Percentiles rank a stretch among this genome's conserved stretches.
These are phyloP conservation scores for Gnaphalium uliginosum DNA, from an alignment of 129 eudicot species.

Conservation along the genomic window DNA sequence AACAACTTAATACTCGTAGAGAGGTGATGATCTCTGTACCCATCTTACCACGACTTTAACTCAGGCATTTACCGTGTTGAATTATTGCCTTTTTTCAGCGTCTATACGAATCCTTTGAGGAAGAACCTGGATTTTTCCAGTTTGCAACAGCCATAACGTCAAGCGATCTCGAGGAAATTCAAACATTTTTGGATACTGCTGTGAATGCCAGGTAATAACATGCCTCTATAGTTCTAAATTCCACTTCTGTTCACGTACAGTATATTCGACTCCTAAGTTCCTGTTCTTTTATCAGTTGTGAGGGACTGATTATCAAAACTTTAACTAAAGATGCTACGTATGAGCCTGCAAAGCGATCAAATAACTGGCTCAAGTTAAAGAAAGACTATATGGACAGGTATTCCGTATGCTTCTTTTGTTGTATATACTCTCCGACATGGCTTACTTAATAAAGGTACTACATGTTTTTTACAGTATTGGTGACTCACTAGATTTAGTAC, in stretches of 20 bases:
- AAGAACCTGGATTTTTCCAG: constrained; percentile 72
- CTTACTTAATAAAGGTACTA: neutral
- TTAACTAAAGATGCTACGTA: constrained; percentile 80
- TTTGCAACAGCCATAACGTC: constrained; percentile 77
- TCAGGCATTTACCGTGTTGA: neutral
- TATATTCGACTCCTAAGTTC: neutral
- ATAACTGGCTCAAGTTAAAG: constrained; percentile 92
- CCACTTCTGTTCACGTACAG: neutral
- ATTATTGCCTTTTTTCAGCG: constrained; percentile 42
- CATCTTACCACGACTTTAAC: neutral
- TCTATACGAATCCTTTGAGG: constrained; percentile 75
- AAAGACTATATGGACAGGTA: constrained; percentile 97
- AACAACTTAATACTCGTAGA: constrained; percentile 74
- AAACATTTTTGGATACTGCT: constrained; percentile 77
- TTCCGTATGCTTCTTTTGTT: neutral
- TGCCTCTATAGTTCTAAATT: neutral
- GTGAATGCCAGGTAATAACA: constrained; percentile 67
- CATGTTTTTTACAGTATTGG: constrained; percentile 63
- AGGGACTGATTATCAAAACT: constrained; percentile 93
- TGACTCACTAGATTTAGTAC: constrained; percentile 92
- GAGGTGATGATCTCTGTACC: constrained; percentile 41
- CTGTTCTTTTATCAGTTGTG: constrained; percentile 53
- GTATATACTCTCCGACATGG: neutral
- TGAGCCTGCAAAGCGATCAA: constrained; percentile 91
- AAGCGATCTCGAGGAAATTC: constrained; percentile 89